These are phyloP conservation scores for Immersiporthe knoxdaviesiana DNA, from an alignment of 2,329 filamentous ascomycete species.

Conservation along the genomic window DNA sequence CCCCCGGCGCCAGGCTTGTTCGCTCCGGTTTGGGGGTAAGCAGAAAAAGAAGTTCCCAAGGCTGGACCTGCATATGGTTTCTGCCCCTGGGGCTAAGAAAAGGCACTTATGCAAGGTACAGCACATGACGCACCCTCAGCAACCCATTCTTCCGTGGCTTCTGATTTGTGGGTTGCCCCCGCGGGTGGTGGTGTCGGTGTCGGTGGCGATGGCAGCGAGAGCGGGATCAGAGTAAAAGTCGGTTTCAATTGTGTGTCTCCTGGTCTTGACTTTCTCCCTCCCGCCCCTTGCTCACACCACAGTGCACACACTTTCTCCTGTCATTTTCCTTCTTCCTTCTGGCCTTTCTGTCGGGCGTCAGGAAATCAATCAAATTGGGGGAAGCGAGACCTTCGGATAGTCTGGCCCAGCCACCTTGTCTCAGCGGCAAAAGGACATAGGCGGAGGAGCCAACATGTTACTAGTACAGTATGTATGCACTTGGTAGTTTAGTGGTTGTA, in stretches of 20 bases:
- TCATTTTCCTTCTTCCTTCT: background rate
- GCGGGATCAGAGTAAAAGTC: too few relatives aligned
- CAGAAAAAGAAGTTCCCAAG: background rate
- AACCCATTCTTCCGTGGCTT: background rate
- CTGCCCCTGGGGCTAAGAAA: conserved; percentile 2
- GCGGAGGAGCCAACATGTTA: background rate
- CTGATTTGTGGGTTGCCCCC: conserved; percentile 7
- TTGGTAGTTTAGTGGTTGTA: background rate
- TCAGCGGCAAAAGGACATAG: conserved; percentile 2
- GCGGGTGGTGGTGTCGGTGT: background rate
- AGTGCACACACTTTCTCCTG: background rate
- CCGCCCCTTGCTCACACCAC: background rate
- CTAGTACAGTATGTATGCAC: too few relatives aligned
- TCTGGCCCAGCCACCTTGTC: conserved; percentile 5
- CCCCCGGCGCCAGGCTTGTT: background rate
- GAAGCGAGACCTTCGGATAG: background rate
- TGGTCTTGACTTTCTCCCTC: too few relatives aligned
- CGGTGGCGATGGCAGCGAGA: background rate
- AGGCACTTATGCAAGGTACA: conserved; percentile 7
- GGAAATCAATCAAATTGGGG: too few relatives aligned
- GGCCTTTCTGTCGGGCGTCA: background rate
- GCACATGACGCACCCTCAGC: background rate
- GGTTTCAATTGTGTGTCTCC: background rate
- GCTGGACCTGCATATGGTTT: background rate
- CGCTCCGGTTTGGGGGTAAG: too few relatives aligned